Base-by-base conservation (phyloP, 352 stramenopile genomes). In the Globisporangium yorkense region DNA sequence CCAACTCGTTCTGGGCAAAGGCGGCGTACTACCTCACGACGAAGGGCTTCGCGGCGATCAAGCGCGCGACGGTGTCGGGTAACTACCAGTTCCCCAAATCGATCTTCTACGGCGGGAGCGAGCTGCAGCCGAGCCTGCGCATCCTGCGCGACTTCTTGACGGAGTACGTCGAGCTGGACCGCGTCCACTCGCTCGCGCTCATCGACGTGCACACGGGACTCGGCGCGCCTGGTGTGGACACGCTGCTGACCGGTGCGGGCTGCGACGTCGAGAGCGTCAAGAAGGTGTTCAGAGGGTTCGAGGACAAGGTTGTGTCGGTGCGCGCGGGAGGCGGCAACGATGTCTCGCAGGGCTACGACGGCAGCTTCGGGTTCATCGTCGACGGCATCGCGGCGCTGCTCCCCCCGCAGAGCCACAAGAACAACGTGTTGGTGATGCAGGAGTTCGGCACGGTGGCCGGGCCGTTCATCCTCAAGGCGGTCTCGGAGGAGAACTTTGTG, bases 181-280 rank as follows among this genome's bases (percentile, higher is more conserved):
- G 27, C 3, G 31, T 86, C 1, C 64, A 46, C 6, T 74, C 71
- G 31, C 67, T 91, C 53, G 77, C 63, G 5, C 88, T 97, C 73
- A 77, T 98, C 61, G 92, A 98, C 67, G 88, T 98, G 7, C 94
- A 98, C 66, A 98, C 94, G 1, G 94, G 94, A 4, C 73, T 98
- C 31, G 94, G 92, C 4, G 57, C 73, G 13, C 47, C 71, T 35
- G 84, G 79, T 27, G 61, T 81, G 9, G 80, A 92, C 59, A 89
- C 76, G 40, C 62, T 89, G 3, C 66, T 89, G 54, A 51, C 87
- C 12, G 66, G 72, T 5, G 56, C 29, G 1, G 44, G 27, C 2
- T 64, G 51, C 10, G 51, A 67, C 9, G 5, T 48, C 8, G 39
- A 45, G 18, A 9, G 33, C 1, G 35, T 49, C 5, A n/a, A 57